Conservation (phyloP, 768 basidiomycete species). For the Russula earlei region DNA sequence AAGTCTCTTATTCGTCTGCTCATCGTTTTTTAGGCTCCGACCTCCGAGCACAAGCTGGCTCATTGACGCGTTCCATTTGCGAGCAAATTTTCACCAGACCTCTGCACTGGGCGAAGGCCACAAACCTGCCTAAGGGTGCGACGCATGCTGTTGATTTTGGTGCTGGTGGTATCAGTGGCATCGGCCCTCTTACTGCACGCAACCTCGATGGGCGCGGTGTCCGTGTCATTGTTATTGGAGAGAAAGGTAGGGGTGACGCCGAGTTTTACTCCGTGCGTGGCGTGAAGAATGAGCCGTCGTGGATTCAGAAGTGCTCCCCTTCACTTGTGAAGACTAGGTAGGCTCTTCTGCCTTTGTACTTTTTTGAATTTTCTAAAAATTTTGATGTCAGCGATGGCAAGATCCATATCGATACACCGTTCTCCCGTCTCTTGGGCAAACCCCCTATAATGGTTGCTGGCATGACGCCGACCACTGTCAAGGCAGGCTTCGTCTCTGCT, state of each 20-base stretch:
- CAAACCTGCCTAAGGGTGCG: conserved; percentile 78
- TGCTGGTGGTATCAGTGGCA: conserved; percentile 87
- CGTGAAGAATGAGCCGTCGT: conserved; percentile 77
- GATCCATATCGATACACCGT: conserved; percentile 89
- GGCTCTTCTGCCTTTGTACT: background rate
- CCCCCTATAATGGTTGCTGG: conserved; percentile 99
- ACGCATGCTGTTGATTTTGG: conserved; percentile 97
- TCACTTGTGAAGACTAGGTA: conserved; percentile 83
- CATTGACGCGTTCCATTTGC: conserved; percentile 80
- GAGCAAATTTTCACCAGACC: conserved; percentile 89
- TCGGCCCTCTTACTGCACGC: conserved; percentile 81
- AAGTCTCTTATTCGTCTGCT: background rate
- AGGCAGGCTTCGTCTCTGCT: conserved; percentile 90
- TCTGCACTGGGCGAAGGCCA: conserved; percentile 90
- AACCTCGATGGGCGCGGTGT: conserved; percentile 93
- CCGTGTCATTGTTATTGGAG: conserved; percentile 82
- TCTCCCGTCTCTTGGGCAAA: conserved; percentile 93
- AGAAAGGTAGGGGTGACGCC: conserved; percentile 78
- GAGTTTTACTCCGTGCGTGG: conserved; percentile 66
- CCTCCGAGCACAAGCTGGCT: conserved; percentile 55
- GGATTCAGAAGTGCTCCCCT: conserved; percentile 85
- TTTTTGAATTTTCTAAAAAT: background rate
- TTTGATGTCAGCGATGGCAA: conserved; percentile 68
- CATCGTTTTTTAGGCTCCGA: conserved; percentile 56
- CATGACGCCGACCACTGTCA: conserved; percentile 97